These are phyloP conservation scores for Betula pendula DNA, from an alignment of 306 rosid genomes.

Conservation along the genomic window DNA sequence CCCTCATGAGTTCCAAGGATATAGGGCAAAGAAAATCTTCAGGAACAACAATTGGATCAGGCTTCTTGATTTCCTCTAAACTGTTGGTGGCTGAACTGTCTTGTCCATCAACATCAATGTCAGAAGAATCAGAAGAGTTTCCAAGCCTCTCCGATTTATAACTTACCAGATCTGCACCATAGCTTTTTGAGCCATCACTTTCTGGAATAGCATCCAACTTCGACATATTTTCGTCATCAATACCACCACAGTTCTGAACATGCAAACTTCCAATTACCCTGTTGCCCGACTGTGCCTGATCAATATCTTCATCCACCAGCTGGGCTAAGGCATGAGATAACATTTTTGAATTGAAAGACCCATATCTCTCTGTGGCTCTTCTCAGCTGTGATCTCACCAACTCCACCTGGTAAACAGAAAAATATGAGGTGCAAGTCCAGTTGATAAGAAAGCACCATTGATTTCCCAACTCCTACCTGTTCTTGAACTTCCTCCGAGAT, in stretches of 20 bases:
- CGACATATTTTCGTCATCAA: constrained; percentile 39
- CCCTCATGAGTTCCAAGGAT: constrained; percentile 94
- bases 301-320: constrained; percentile 48
- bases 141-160: constrained; percentile 37
- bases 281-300: constrained; percentile 42
- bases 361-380: constrained; percentile 82
- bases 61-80: constrained; percentile 53
- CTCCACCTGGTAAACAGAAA: constrained; percentile 63
- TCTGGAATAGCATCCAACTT: constrained; percentile 37
- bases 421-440: constrained; percentile 10
- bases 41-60: constrained; percentile 63
- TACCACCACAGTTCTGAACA: constrained; percentile 37
- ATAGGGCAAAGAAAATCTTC: constrained; percentile 95
- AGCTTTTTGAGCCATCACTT: constrained; percentile 40
- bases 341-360: constrained; percentile 52
- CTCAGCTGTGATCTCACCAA: constrained; percentile 81
- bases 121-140: constrained; percentile 44
- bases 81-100: constrained; percentile 40
- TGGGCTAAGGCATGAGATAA: constrained; percentile 47
- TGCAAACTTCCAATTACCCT: constrained; percentile 36
- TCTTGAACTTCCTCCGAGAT: constrained; percentile 94
- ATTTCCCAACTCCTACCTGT: constrained; percentile 61
- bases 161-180: constrained; percentile 35
- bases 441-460: constrained; percentile 5
- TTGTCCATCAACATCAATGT: constrained; percentile 40